These are phyloP conservation scores for Amphirosellinia nigrospora DNA, from an alignment of 495 filamentous ascomycete species.

Conservation along the genomic window DNA sequence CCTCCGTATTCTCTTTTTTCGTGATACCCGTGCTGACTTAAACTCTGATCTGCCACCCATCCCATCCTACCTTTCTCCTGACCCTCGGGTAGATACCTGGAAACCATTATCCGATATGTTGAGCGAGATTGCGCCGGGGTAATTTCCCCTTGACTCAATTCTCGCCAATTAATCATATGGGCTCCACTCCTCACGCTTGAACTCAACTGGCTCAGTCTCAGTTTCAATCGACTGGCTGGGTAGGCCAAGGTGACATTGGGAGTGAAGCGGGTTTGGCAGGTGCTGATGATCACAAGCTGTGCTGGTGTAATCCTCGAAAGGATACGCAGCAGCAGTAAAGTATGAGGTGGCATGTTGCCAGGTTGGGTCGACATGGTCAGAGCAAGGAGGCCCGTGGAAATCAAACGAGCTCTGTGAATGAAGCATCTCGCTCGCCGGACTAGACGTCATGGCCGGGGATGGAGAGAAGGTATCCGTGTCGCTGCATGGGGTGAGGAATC, in stretches of 20 bases:
- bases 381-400: constrained; percentile 35
- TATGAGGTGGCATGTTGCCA: constrained; percentile 33
- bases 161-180: constrained; percentile 20
- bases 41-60: neutral
- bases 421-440: constrained; percentile 39
- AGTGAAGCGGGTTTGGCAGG: constrained; percentile 31
- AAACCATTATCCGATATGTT: neutral
- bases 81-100: neutral
- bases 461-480: constrained; percentile 46
- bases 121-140: neutral
- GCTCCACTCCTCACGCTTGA: constrained; percentile 50
- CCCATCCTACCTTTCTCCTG: neutral
- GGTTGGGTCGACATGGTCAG: constrained; percentile 33
- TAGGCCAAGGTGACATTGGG: constrained; percentile 32
- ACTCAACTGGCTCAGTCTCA: constrained; percentile 35
- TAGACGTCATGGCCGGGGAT: constrained; percentile 34
- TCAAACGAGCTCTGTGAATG: constrained; percentile 34
- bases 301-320: constrained; percentile 32
- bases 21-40: neutral
- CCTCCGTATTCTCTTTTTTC: neutral
- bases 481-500: constrained; percentile 53
- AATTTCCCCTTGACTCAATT: neutral
- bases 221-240: constrained; percentile 36
- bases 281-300: constrained; percentile 38
- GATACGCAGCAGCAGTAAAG: constrained; percentile 30